Evolutionary conservation across 352 stramenopile species (phyloP), one percentile per base, ranked within the genome.

Genomic region (Pythium inflatum): DNA sequence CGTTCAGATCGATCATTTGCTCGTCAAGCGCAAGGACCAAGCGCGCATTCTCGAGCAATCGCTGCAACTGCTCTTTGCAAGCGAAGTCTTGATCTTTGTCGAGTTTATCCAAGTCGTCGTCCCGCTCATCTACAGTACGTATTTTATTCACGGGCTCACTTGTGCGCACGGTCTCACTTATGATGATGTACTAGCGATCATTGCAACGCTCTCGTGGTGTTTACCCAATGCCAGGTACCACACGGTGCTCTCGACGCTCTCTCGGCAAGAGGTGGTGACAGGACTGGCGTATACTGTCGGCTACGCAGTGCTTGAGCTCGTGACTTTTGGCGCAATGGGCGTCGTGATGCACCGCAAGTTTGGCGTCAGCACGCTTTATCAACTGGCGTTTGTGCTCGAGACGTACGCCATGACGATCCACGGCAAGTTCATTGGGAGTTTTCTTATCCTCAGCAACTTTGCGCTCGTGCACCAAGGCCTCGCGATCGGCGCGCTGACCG

Each of bases 71-170:
- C 49, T 73, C 3, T 64, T 68, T 41, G 59, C 54, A 13, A 54
- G 25, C 38, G 70, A 77, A 31, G 48, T 68, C 40, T 46, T 76
- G 40, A 30, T 76, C 14, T 73, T 76, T 33, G 66, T 73, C 46
- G 70, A 77, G 62, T 77, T 65, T 56, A 74, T 68, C 27, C 45
- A 68, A 30, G 22, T 72, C 25, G 49, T 77, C 6, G 64, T 70
- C 24, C 28, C 49, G 3, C n/a, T 73, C 36, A n/a, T 68, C 16
- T 64, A 66, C 38, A 53, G 54, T 51, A 20, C 53, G 13, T 18
- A 60, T 12, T 68, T 60, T 46, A n/a, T 34, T 68, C 33, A 34
- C 30, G 11, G 60, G 59, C 8, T 28, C 60, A 40, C 60, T 49
- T 4, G 60, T 34, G 14, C 34, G 48, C 49, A 43, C 60, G 11